Percentiles rank a stretch among this genome's conserved stretches.
phyloP scores from a whole-genome alignment of 768 basidiomycete genomes.

The Sutorius australiensis region DNA sequence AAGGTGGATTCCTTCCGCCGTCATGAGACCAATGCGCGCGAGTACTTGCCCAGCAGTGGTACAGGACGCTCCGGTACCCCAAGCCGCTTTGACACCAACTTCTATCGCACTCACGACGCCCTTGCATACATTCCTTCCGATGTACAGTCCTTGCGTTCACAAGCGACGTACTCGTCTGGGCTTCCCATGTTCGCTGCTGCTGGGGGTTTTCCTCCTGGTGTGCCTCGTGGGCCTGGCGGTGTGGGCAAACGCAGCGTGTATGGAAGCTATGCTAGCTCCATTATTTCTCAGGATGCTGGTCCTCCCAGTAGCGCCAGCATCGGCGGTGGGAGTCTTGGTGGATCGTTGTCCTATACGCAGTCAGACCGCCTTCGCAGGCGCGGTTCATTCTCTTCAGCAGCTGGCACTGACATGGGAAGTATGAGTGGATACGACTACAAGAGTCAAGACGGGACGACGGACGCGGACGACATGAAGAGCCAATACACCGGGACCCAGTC shows the following conservation, averaged over 20 bases:
- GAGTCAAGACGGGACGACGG: slow-evolving; percentile 80
- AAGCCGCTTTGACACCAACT: slow-evolving; percentile 92
- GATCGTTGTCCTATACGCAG: slow-evolving; percentile 79
- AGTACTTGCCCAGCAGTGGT: slow-evolving; percentile 49
- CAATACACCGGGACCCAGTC: slow-evolving; percentile 85
- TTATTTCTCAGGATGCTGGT: slow-evolving; percentile 87
- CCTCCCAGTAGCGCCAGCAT: slow-evolving; percentile 59
- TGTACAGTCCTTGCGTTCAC: slow-evolving; percentile 92
- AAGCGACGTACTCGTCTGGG: slow-evolving; percentile 93
- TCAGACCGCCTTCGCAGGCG: slow-evolving; percentile 82
- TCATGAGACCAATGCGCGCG: slow-evolving; percentile 87
- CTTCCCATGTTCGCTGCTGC: slow-evolving; percentile 76
- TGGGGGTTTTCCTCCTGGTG: slow-evolving; percentile 66
- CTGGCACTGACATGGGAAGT: slow-evolving; percentile 76
- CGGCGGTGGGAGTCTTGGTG: slow-evolving; percentile 44
- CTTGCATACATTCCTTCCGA: slow-evolving; percentile 94
- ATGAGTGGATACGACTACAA: slow-evolving; percentile 79
- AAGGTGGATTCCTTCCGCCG: slow-evolving; percentile 94
- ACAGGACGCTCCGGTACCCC: slow-evolving; percentile 76
- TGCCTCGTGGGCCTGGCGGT: slow-evolving; percentile 54
- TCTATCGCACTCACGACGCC: slow-evolving; percentile 93
- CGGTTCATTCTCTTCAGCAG: slow-evolving; percentile 70
- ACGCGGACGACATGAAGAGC: slow-evolving; percentile 83
- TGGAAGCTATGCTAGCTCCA: slow-evolving; percentile 81
- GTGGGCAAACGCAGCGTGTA: slow-evolving; percentile 75